phyloP scores from a whole-genome alignment of 1,139 yeast species.

The Pichia terricola region DNA sequence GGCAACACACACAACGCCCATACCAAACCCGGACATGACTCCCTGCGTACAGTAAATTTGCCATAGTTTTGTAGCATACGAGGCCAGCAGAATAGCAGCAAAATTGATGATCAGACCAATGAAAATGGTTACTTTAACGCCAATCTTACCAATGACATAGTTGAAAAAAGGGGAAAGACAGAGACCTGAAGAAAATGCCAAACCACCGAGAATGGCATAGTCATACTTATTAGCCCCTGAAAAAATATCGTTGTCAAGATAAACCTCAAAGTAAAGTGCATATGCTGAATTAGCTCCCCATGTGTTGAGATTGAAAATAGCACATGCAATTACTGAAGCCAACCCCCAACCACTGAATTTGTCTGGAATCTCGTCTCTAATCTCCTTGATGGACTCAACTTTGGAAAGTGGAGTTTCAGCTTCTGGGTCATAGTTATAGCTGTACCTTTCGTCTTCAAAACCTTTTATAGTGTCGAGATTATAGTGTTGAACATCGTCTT shows the following conservation, averaged over 20 bases:
- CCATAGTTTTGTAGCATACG: conserved; percentile 41
- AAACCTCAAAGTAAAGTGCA: conserved; percentile 47
- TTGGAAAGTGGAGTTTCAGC: not conserved
- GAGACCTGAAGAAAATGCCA: conserved; percentile 41
- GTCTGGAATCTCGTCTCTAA: conserved; percentile 21
- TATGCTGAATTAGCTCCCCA: conserved; percentile 59
- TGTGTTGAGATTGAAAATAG: conserved; percentile 33
- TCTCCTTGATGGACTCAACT: conserved; percentile 3
- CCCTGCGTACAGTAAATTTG: conserved; percentile 48
- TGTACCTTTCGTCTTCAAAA: too few relatives aligned
- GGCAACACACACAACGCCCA: conserved; percentile 43
- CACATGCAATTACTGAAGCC: conserved; percentile 33
- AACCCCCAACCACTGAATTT: conserved; percentile 37
- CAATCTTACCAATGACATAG: conserved; percentile 34
- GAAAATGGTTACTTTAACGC: conserved; percentile 30
- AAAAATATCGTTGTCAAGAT: conserved; percentile 34
- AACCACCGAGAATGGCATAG: conserved; percentile 52
- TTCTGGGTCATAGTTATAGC: too few relatives aligned
- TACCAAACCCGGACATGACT: conserved; percentile 43
- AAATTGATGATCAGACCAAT: conserved; percentile 39
- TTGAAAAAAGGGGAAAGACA: conserved; percentile 36
- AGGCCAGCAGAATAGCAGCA: conserved; percentile 43
- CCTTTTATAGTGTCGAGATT: too few relatives aligned
- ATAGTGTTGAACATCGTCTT: too few relatives aligned
- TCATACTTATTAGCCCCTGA: conserved; percentile 42